These are phyloP conservation scores for Cucurbita moschata DNA, from an alignment of 306 rosid genomes.

Conservation along the genomic window DNA sequence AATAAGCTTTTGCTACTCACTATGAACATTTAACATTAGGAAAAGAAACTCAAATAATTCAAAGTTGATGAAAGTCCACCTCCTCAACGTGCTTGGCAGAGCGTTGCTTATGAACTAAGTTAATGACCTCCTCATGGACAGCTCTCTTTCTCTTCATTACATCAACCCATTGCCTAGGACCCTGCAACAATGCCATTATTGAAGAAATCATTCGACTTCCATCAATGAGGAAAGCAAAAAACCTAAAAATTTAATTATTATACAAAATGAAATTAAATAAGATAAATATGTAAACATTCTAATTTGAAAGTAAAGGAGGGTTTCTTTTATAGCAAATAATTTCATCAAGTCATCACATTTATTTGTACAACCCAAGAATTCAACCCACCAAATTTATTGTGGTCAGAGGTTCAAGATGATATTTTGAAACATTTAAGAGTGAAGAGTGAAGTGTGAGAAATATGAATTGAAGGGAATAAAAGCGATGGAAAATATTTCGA, in stretches of 20 bases:
- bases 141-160: constrained; percentile 94
- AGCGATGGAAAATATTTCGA: neutral
- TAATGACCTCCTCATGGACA: constrained; percentile 62
- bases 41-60: neutral
- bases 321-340: neutral
- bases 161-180: constrained; percentile 69
- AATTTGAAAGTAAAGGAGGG: neutral
- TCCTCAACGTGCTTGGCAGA: constrained; percentile 26
- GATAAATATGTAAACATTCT: neutral
- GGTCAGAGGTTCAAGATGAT: neutral
- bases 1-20: neutral
- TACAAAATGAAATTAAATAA: neutral
- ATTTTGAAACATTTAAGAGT: neutral
- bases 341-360: neutral
- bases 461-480: neutral
- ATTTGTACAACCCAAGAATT: neutral
- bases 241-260: neutral
- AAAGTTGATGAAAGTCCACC: constrained; percentile 18
- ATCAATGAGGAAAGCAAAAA: neutral
- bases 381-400: neutral
- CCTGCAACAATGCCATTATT: constrained; percentile 32
- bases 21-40: neutral
- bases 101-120: constrained; percentile 47
- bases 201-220: constrained; percentile 2
- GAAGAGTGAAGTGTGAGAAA: neutral